Conservation (phyloP, 139 green algal species). For the Coelastrella sp. region DNA sequence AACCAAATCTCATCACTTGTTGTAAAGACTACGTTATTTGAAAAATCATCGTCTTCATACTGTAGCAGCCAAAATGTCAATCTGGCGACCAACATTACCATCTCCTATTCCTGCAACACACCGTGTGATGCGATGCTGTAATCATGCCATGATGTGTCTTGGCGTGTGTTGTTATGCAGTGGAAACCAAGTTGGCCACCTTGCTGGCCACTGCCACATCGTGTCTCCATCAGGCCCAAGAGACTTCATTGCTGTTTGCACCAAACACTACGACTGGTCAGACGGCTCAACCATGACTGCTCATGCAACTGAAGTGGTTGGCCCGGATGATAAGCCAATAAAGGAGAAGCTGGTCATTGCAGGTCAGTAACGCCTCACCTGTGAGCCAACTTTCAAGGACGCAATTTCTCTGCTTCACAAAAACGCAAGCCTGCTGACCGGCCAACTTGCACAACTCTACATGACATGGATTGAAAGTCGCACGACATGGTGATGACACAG, state of each 20-base stretch:
- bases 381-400: neutral
- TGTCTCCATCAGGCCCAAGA: neutral
- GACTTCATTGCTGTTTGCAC: conserved; percentile 28
- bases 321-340: conserved; percentile 23
- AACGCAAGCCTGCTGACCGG: neutral
- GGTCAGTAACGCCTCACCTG: neutral
- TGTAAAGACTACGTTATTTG: no score
- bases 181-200: neutral
- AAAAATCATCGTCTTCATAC: no score
- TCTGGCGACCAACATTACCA: no score
- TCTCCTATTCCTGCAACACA: no score
- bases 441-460: neutral
- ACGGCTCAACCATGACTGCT: conserved; percentile 44
- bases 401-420: neutral
- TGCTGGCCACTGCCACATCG: conserved; percentile 34
- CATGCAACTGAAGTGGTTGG: conserved; percentile 26
- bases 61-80: no score
- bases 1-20: no score
- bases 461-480: no score
- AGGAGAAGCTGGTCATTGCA: conserved; percentile 30
- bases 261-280: conserved; percentile 40
- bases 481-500: no score
- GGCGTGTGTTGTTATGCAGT: neutral
- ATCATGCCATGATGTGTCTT: no score
- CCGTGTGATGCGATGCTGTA: no score